A percentile compares a stretch with the other conserved stretches of the same genome.
phyloP scores from a whole-genome alignment of 2,329 filamentous ascomycete genomes.

The Cladosporium sphaerospermum region DNA sequence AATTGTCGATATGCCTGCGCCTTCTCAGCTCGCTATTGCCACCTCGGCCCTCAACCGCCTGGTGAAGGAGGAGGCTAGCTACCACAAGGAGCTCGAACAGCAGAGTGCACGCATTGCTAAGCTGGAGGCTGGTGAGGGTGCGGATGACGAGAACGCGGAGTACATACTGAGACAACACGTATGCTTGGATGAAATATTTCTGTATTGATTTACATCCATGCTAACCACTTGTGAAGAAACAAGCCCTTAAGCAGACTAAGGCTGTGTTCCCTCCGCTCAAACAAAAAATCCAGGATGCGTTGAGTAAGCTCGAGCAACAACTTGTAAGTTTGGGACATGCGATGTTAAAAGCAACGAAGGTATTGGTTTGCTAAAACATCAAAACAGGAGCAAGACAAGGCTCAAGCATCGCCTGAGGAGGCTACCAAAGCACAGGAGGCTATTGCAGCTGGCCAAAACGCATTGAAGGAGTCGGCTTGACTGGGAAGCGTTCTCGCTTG shows the following conservation, averaged over 20 bases:
- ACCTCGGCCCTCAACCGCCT: slow-evolving; percentile 75
- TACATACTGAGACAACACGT: slow-evolving; percentile 86
- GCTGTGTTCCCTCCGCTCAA: slow-evolving; percentile 70
- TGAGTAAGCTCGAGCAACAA: slow-evolving; percentile 68
- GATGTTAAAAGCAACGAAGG: not conserved
- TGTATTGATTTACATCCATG: not conserved
- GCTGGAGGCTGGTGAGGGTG: slow-evolving; percentile 47
- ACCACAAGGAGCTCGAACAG: slow-evolving; percentile 74
- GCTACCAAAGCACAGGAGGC: slow-evolving; percentile 41
- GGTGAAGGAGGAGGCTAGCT: slow-evolving; percentile 84
- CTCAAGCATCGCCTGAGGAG: slow-evolving; percentile 36
- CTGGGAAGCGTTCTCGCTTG: not conserved
- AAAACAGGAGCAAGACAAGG: slow-evolving; percentile 37
- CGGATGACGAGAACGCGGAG: slow-evolving; percentile 63
- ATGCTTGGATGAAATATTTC: slow-evolving; percentile 22
- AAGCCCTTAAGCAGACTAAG: slow-evolving; percentile 80
- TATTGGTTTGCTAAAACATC: not conserved
- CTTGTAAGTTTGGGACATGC: slow-evolving; percentile 52
- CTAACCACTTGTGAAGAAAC: slow-evolving; percentile 48
- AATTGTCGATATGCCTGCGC: slow-evolving; percentile 59
- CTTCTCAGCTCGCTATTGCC: slow-evolving; percentile 69
- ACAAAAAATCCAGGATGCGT: slow-evolving; percentile 63
- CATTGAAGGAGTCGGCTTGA: slow-evolving; percentile 32
- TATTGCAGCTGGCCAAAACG: slow-evolving; percentile 35
- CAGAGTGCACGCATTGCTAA: slow-evolving; percentile 67